Base-by-base conservation (phyloP, 2,329 filamentous ascomycete genomes). In the Teratosphaeriaceae sp. region DNA sequence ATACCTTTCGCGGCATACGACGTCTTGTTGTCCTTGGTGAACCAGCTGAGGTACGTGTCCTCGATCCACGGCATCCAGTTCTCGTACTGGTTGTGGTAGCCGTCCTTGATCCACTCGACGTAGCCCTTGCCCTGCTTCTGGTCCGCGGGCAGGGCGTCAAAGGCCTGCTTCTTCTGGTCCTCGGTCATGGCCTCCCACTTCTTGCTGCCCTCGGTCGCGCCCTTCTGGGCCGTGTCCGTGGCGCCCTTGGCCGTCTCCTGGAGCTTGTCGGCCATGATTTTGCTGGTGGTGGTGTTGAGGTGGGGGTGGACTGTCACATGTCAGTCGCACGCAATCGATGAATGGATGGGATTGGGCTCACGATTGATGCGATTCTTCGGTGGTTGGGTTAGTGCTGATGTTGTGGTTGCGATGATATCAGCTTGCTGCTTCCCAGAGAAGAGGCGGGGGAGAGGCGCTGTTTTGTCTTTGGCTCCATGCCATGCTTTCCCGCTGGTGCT, bases 1-100 rank as follows among this genome's bases (percentile, higher is more conserved):
- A 26, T 62, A 85, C 83, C 74, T 64, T 82, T 85, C 1, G 82
- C 74, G 5, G 78, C 70, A 56, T 87, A 87, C 59, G 76, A 82
- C 4, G 81, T 76, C 65, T 88, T 86, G 72, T 88, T 88, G 59
- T 86, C 82, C 49, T 81, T 82, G 55, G 81, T 84, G 64, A 86
- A 86, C 72, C 78, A 86, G 40, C 73, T 71, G 21, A 88, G 73
- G 61, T 85, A 85, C 46, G 79, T 64, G 61, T 88, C 84, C 63
- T 88, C 83, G 44, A 86, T 68, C 83, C 84, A 87, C 1, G 84
- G 84, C 60, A 85, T 75, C 84, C 84, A 88, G 55, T 67, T 73
- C 59, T 87, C 82, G 65, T 87, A 86, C 62, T 86, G 79, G 42
- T 75, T 66, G 66, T 84, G 80, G 71, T 86, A 87, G 39, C 75